phyloP scores from a whole-genome alignment of 768 basidiomycete genomes.

The Plicaturopsis crispa region DNA sequence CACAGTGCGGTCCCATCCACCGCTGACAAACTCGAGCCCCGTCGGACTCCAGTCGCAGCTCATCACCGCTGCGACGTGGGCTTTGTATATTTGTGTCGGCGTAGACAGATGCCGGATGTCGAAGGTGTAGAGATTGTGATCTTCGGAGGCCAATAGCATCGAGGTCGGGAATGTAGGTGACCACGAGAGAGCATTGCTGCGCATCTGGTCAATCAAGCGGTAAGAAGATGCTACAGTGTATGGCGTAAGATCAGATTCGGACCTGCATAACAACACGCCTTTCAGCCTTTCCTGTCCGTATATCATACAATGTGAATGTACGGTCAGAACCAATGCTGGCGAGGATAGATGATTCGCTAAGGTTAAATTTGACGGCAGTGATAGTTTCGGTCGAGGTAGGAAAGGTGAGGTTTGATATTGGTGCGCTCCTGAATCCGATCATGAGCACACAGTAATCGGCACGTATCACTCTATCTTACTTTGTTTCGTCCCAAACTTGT shows the following conservation, averaged over 20 bases:
- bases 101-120: conserved; percentile 79
- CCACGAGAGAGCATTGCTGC: conserved; percentile 86
- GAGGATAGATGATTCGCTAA: conserved; percentile 90
- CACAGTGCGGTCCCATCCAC: conserved; percentile 93
- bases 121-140: conserved; percentile 97
- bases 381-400: conserved; percentile 86
- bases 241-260: conserved; percentile 10
- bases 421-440: conserved; percentile 63
- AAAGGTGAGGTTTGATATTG: conserved; percentile 83
- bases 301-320: conserved; percentile 94
- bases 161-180: conserved; percentile 93
- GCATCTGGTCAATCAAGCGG: conserved; percentile 47
- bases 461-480: conserved; percentile 39
- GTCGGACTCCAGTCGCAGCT: conserved; percentile 97
- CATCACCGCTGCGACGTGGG: conserved; percentile 95
- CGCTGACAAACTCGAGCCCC: conserved; percentile 91
- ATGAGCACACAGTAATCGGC: conserved; percentile 6
- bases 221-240: background rate
- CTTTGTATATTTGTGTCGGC: conserved; percentile 94
- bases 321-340: conserved; percentile 93
- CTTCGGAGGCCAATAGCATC: conserved; percentile 92
- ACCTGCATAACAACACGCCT: conserved; percentile 87
- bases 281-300: conserved; percentile 94
- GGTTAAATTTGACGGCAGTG: conserved; percentile 84
- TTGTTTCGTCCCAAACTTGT: conserved; percentile 97